These are phyloP conservation scores for Acmispon strigosus DNA, from an alignment of 306 rosid genomes.

Conservation along the genomic window DNA sequence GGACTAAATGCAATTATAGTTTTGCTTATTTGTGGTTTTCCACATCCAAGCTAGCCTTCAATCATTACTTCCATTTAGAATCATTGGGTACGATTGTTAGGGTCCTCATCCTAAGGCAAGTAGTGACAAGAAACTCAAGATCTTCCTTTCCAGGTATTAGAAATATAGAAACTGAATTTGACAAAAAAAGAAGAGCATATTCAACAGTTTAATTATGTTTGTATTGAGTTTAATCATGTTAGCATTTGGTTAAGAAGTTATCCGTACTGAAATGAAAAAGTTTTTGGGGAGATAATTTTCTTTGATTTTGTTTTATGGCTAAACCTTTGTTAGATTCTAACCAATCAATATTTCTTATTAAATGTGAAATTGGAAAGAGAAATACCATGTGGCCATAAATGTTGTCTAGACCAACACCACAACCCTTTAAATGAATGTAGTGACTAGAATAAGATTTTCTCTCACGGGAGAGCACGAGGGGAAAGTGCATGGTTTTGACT, in stretches of 20 bases:
- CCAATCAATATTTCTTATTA: neutral
- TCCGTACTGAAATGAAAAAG: neutral
- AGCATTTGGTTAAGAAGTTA: neutral
- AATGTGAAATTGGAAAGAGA: neutral
- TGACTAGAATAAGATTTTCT: too few relatives aligned
- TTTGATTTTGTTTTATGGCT: neutral
- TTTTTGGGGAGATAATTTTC: neutral
- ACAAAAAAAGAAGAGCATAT: neutral
- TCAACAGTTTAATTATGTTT: neutral
- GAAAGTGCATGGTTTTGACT: neutral
- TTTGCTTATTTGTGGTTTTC: slow-evolving; percentile 28
- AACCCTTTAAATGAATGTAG: too few relatives aligned
- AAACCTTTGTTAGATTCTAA: too few relatives aligned
- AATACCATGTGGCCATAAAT: neutral
- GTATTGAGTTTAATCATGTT: neutral
- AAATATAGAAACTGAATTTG: neutral
- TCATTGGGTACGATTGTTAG: slow-evolving; percentile 15
- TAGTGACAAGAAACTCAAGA: neutral
- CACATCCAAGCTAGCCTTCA: neutral
- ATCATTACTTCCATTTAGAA: slow-evolving; percentile 7
- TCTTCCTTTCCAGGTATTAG: slow-evolving; percentile 1
- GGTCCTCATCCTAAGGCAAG: neutral
- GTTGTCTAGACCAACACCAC: neutral
- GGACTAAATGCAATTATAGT: slow-evolving; percentile 8
- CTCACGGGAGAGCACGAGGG: too few relatives aligned